Base-by-base conservation (phyloP, 2,329 filamentous ascomycete genomes). In the Aspergillus sp. region DNA sequence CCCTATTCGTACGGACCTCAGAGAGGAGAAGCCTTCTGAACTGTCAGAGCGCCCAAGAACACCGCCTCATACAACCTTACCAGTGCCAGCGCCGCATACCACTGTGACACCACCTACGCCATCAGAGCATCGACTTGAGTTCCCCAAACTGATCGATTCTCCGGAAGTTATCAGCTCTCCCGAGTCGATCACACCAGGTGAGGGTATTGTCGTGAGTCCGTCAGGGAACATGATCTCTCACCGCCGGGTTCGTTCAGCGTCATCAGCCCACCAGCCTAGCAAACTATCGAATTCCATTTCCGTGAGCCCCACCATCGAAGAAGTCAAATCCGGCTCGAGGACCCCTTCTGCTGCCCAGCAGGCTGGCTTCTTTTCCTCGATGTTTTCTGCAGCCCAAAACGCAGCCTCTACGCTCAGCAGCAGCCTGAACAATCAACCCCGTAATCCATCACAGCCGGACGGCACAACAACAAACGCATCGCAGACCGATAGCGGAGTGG, bases 351-450 rank as follows among this genome's bases (percentile, higher is more conserved):
- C 80, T n/a, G 71, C 69, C 27, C 68, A 70, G 44, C 70, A 71
- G 47, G 69, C 68, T 27, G 84, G 90, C 1, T 97, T 98, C 73
- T 97, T 98, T 70, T 95, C 89, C 4, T 90, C 88, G 22, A 87
- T 98, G 63, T 82, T 98, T 54, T 91, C 89, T 37, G 91, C 86
- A 41, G 93, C 93, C 15, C 91, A 97, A 68, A 96, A 86, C 77
- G 91, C 91, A 39, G 90, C 90, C 12, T 88, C 80, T 53, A 88
- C 84, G 43, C 84, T 96, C 42, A 81, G 82, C 43, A 90, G 83
- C 63, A 74, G 69, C 30, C 71, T 78, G 33, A 75, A 75, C 42
- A 75, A 76, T 25, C 75, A 81, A 45, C 70, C 74, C 42, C 66
- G 72, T 48, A 64, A 56, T 33, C 56, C 58, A 27, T 63, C 68